phyloP scores from a whole-genome alignment of 164 flowering plant genomes.

The Aristolochia californica region DNA sequence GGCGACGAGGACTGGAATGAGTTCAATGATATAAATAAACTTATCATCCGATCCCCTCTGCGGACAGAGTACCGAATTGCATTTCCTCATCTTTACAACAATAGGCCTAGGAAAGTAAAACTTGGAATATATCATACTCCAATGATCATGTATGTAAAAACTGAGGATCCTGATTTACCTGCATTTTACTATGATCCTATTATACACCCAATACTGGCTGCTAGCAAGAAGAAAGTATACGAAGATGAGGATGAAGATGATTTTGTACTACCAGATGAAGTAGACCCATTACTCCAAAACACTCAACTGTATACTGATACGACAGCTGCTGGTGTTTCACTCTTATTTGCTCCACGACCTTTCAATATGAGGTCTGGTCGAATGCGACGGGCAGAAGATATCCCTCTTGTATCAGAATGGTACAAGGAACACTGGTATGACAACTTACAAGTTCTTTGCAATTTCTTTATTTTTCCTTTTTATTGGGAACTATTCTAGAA shows the following conservation, averaged over 20 bases:
- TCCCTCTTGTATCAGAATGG: constrained; percentile 99
- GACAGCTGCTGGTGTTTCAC: constrained; percentile 89
- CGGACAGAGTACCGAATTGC: constrained; percentile 96
- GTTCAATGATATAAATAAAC: constrained; percentile 94
- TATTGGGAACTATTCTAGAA: no score
- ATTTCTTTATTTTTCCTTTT: no score
- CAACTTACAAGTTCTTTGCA: neutral
- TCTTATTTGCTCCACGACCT: constrained; percentile 94
- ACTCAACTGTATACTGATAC: constrained; percentile 93
- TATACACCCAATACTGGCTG: constrained; percentile 74
- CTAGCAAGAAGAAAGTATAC: constrained; percentile 41
- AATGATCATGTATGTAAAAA: constrained; percentile 91
- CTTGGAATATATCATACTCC: constrained; percentile 88
- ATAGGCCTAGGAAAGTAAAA: constrained; percentile 92
- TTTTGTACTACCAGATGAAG: constrained; percentile 74
- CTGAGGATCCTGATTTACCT: constrained; percentile 99
- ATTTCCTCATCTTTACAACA: constrained; percentile 97
- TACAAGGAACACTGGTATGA: constrained; percentile 97
- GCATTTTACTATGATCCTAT: constrained; percentile 98
- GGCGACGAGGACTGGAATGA: constrained; percentile 99
- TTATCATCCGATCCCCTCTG: constrained; percentile 90
- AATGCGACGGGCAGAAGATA: constrained; percentile 92
- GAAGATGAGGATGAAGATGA: constrained; percentile 87
- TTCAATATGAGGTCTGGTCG: constrained; percentile 99
- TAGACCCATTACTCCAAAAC: constrained; percentile 67